Evolutionary conservation across 1,284 basidiomycete species (phyloP).

Genomic region (Melampsora americana): DNA sequence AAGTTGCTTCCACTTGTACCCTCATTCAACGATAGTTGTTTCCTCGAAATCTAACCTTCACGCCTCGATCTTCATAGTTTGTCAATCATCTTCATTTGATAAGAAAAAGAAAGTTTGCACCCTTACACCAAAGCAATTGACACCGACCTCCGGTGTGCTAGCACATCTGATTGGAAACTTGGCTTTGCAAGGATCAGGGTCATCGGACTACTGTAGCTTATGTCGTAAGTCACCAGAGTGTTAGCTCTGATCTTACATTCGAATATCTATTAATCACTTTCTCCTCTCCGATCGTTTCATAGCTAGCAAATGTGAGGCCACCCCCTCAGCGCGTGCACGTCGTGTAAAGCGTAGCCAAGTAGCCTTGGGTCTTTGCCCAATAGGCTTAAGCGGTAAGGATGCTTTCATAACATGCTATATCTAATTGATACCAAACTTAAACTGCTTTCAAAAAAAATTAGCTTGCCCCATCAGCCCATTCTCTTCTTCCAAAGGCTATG

Average conservation of each 20-base stretch:
- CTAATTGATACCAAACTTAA: background rate
- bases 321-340: background rate
- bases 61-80: slow-evolving; percentile 12
- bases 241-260: background rate
- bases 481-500: slow-evolving; percentile 22
- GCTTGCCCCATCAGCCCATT: slow-evolving; percentile 40
- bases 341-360: slow-evolving; percentile 8
- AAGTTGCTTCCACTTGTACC: background rate
- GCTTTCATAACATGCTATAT: background rate
- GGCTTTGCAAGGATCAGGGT: slow-evolving; percentile 10
- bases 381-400: slow-evolving; percentile 22
- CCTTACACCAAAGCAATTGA: slow-evolving; percentile 31
- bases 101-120: slow-evolving; percentile 13
- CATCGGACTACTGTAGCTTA: slow-evolving; percentile 23
- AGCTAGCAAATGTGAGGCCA: slow-evolving; percentile 18
- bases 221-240: slow-evolving; percentile 20
- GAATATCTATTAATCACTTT: background rate
- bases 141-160: slow-evolving; percentile 7
- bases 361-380: slow-evolving; percentile 21
- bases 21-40: no score
- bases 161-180: slow-evolving; percentile 25
- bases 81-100: slow-evolving; percentile 17
- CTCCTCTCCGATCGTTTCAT: background rate
- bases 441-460: background rate
- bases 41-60: background rate